Base-by-base conservation (phyloP, 2,329 filamentous ascomycete genomes). In the Ceratocystis alfenasii region DNA sequence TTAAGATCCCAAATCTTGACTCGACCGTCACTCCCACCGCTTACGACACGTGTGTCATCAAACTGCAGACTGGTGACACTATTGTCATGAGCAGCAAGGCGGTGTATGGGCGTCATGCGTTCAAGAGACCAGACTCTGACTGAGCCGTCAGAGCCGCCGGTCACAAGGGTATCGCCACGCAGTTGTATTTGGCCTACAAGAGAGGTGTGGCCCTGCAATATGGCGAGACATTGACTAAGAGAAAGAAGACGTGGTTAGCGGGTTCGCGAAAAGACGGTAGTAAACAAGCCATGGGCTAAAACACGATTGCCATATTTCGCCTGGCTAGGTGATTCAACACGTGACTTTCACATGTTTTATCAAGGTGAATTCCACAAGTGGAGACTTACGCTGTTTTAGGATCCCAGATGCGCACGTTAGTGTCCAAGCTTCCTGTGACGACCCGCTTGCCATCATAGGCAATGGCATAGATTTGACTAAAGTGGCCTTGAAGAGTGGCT, bases 1-100 rank as follows among this genome's bases (percentile, higher is more conserved):
- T 94, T 91, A 67, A 97, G 79, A 76, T 96, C 93, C 94, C 94
- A 99, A 65, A 99, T 92, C 76, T 97, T 99, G 70, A 99, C 94
- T 64, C 94, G 83, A n/a, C 94, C 94, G 75, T 99, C 94, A 71
- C 90, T 95, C 62, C 94, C 95, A 71, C 94, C 94, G 73, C 90
- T 96, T 66, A 99, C 92, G 68, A 99, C 94, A 65, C 94, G 84
- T 28, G 88, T 92, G 73, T 96, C 92, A 72, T 99, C 94, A 74
- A 99, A 99, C 73, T 99, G 94, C 70, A 99, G 79, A 75, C 91
- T 96, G 0, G 94, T 99, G 64, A 99, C 94, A 74, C 92, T 96
- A 75, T 99, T 99, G 75, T 99, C 94, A 74, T 99, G 94, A 2
- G 94, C 94, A 50, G 94, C 94, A 63, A 99, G 81, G 59, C 94